Evolutionary conservation across 495 filamentous ascomycete species (phyloP).

Genomic region (Penicillium subrubescens): DNA sequence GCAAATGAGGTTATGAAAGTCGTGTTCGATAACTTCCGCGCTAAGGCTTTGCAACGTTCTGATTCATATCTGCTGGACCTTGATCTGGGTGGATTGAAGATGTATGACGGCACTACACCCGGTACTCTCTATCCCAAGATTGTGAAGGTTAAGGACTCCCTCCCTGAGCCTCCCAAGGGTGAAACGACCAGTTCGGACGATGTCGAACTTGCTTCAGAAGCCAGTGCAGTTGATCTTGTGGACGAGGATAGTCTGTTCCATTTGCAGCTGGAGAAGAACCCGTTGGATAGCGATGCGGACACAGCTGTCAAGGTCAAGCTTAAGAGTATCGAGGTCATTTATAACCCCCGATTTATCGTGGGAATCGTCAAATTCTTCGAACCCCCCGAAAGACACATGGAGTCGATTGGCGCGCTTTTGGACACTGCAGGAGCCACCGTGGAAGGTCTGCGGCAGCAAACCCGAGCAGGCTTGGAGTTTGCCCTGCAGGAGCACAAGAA

Average conservation of each 20-base stretch:
- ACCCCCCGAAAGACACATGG: conserved; percentile 95
- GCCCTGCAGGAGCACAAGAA: conserved; percentile 97
- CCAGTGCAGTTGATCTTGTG: conserved; percentile 53
- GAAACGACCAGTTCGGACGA: conserved; percentile 53
- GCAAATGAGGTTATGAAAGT: conserved; percentile 80
- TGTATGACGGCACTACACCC: conserved; percentile 94
- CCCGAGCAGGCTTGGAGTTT: conserved; percentile 91
- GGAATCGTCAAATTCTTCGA: conserved; percentile 93
- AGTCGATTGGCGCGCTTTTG: conserved; percentile 91
- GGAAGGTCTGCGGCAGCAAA: conserved; percentile 91
- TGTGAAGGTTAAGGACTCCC: conserved; percentile 87
- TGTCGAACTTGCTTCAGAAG: conserved; percentile 61
- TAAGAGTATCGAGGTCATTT: conserved; percentile 94
- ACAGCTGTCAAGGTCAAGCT: conserved; percentile 86
- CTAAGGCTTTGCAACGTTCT: conserved; percentile 81
- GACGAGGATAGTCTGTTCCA: conserved; percentile 84
- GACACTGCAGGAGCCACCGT: conserved; percentile 95
- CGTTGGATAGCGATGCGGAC: conserved; percentile 88
- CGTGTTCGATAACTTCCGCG: conserved; percentile 91
- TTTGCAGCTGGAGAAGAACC: conserved; percentile 90
- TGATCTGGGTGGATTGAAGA: conserved; percentile 86
- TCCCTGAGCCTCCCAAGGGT: conserved; percentile 49
- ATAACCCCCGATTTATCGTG: conserved; percentile 90
- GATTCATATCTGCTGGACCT: conserved; percentile 88
- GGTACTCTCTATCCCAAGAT: conserved; percentile 91